A percentile compares a stretch with the other conserved stretches of the same genome.
Conservation (phyloP, 306 rosid genomes). For the Cucurbita argyrosperma region DNA sequence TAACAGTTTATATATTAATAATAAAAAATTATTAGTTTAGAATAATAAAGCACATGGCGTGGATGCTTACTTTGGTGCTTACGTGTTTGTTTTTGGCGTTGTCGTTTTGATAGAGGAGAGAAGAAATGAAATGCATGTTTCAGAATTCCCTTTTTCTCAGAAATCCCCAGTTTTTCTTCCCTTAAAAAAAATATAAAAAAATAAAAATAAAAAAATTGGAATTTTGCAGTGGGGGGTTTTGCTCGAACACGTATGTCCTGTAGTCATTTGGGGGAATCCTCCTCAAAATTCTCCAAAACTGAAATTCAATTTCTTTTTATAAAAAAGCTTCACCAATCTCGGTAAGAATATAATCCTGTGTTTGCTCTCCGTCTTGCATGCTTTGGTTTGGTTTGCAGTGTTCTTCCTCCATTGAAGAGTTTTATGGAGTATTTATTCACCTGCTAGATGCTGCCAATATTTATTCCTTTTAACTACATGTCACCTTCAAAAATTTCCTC, state of each 20-base stretch:
- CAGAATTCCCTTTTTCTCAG: not conserved
- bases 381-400: not conserved
- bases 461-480: not conserved
- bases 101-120: not conserved
- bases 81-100: not conserved
- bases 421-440: too few relatives aligned
- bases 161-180: too few relatives aligned
- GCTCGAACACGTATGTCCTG: not conserved
- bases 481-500: not conserved
- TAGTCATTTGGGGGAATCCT: not conserved
- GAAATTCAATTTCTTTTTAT: not conserved
- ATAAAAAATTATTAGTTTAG: not conserved
- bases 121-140: not conserved
- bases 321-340: not conserved
- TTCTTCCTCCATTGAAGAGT: too few relatives aligned
- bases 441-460: not conserved
- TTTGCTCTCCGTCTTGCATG: not conserved
- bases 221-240: not conserved
- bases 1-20: not conserved
- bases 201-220: not conserved
- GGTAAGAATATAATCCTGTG: not conserved
- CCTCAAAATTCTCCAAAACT: not conserved
- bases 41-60: constrained; percentile 1
- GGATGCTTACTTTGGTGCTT: constrained; percentile 1
- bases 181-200: not conserved